Evolutionary conservation across 345 rosid species (phyloP), one percentile per base, ranked within the genome.

Genomic region (Ricinus communis): DNA sequence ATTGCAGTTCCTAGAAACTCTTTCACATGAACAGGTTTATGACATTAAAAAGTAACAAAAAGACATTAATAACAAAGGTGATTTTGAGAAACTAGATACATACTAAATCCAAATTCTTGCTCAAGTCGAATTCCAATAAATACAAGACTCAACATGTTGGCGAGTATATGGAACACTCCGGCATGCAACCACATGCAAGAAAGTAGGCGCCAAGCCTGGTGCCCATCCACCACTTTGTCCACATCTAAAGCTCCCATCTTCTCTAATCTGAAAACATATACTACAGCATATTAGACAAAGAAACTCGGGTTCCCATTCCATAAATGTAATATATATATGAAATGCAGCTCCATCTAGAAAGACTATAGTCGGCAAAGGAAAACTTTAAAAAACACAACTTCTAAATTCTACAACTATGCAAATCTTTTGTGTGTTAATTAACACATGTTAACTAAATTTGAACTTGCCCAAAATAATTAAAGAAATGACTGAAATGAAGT

Each of bases 141-240:
- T 14, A 81, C n/a, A 36, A 68, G 68, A 33, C 81, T 78, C 31
- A 78, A 30, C 81, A 78, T 78, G 54, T 78, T 78, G 45, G 81
- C 81, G 57, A 78, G 71, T 47, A 78, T 12, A 52, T 78, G 81
- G 63, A 78, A 78, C 40, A 78, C 75, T 4, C 81, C 81, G 16
- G 81, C 81, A 19, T 78, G 81, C 41, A 78, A 73, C 81, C 81
- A 78, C 15, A 78, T 69, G 74, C 77, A 78, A 64, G 81, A 63
- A 19, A 73, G 30, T 15, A 78, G 58, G 28, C 77, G 74, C 81
- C 81, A 78, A 14, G 28, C 28, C 71, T 78, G 77, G 71, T 73
- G 71, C 15, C 28, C 22, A 21, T 65, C 25, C 40, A 78, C 75
- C 67, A 78, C 68, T 16, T 33, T 52, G 12, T 41, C 31, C 74